Conservation (phyloP, 2,329 filamentous ascomycete genomes). For the Metarhizium brunneum region DNA sequence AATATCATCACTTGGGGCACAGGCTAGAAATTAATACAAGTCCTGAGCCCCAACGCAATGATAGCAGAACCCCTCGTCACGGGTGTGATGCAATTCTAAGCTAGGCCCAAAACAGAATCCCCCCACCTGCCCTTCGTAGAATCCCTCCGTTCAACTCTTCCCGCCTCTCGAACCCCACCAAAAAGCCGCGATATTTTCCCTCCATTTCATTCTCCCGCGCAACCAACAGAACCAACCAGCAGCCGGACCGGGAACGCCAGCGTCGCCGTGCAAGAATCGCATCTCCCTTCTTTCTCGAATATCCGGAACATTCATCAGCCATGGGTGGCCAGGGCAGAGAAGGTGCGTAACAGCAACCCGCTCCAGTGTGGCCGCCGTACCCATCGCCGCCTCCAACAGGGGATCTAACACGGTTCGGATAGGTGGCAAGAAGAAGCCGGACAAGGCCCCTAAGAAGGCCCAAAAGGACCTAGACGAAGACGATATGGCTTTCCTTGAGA, state of each 20-base stretch:
- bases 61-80: no score
- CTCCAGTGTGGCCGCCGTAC: not conserved
- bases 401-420: not conserved
- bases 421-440: slow-evolving; percentile 75
- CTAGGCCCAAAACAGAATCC: slow-evolving; percentile 2
- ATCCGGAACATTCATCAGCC: not conserved
- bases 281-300: not conserved
- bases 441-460: not conserved
- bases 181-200: not conserved
- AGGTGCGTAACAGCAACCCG: slow-evolving; percentile 16
- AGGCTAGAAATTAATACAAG: no score
- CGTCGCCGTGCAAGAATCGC: not conserved
- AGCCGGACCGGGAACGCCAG: not conserved
- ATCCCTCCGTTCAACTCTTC: not conserved
- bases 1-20: no score
- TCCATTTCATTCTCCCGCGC: not conserved
- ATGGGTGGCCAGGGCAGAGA: slow-evolving; percentile 32
- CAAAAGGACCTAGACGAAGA: no score
- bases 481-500: slow-evolving; percentile 46
- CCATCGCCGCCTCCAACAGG: not conserved
- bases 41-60: no score
- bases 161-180: not conserved
- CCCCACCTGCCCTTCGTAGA: not conserved
- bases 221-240: not conserved
- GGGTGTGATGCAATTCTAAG: not conserved